Evolutionary conservation across 208 protist genomes (phyloP), one percentile per base, ranked within the genome.

Genomic region (Crithidia brevicula): DNA sequence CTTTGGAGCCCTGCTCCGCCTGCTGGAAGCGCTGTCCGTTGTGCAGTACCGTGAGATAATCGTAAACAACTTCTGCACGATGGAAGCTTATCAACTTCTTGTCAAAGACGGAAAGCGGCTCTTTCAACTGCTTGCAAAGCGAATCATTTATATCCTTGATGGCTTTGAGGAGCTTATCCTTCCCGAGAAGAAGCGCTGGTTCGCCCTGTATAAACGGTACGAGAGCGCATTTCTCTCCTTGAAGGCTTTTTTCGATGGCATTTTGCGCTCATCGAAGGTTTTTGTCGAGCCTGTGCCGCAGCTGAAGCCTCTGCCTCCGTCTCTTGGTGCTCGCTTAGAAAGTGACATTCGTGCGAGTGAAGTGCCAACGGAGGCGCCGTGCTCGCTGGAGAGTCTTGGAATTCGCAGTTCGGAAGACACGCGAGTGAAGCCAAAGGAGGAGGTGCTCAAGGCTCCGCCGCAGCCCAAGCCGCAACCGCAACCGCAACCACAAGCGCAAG

Each of bases 41-140:
- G 64, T 92, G 5, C 58, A 72, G 22, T 92, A 84, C 34, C 58
- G 65, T 11, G 89, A 91, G 46, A n/a, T 66, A 6, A 81, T 89
- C 22, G 79, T 94, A 13, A 79, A 90, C 56, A 94, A 94, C 57
- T 94, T 89, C 64, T 88, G 81, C 67, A 89, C 89, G 0, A 64
- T 91, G 46, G 81, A 88, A 63, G 85, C 89, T 9, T 87, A 88
- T 66, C 77, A 91, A 40, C 72, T 74, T 6, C 9, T 94, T 22
- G 46, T 94, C 8, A 50, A 70, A 16, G 89, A 94, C 33, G 83
- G 79, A 0, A 94, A 94, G 52, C 63, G 43, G 6, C 51, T 92
- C 0, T 92, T 89, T 61, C 76, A 91, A 50, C 43, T 86, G 3
- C 75, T 92, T 33, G 86, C 89, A 5, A 84, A 85, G 30, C 72